phyloP scores from a whole-genome alignment of 2,329 filamentous ascomycete species.

The Bisporella sp. region DNA sequence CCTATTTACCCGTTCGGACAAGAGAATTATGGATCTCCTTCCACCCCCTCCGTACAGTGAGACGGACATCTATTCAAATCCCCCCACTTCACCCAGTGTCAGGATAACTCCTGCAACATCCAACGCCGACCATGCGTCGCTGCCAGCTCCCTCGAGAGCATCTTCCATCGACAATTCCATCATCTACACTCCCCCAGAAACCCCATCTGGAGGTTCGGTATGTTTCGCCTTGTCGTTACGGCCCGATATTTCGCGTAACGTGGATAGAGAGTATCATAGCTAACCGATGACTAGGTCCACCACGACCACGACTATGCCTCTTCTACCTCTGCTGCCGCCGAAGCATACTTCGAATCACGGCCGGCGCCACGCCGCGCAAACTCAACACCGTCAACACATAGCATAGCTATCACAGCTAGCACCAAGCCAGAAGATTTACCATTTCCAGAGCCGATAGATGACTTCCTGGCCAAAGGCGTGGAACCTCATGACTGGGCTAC shows the following conservation, averaged over 20 bases:
- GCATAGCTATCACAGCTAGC: constrained; percentile 8
- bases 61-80: not conserved
- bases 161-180: not conserved
- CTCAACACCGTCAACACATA: constrained; percentile 4
- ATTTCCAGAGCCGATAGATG: constrained; percentile 9
- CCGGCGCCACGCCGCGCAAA: not conserved
- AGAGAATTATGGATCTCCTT: not conserved
- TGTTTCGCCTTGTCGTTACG: too few species aligned
- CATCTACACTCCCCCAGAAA: not conserved
- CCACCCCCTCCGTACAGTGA: not conserved
- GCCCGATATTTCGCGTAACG: too few species aligned
- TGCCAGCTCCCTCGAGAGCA: not conserved
- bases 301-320: not conserved
- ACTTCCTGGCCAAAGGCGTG: constrained; percentile 34
- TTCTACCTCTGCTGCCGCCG: not conserved
- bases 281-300: too few species aligned
- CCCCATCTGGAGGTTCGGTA: not conserved
- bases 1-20: too few species aligned
- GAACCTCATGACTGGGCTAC: constrained; percentile 50
- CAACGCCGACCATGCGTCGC: not conserved
- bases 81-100: not conserved
- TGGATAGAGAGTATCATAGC: too few species aligned
- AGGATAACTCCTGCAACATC: not conserved
- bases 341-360: not conserved
- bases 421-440: constrained; percentile 16